These are phyloP conservation scores for Lagenidium giganteum DNA, from an alignment of 352 stramenopile species.

Conservation along the genomic window DNA sequence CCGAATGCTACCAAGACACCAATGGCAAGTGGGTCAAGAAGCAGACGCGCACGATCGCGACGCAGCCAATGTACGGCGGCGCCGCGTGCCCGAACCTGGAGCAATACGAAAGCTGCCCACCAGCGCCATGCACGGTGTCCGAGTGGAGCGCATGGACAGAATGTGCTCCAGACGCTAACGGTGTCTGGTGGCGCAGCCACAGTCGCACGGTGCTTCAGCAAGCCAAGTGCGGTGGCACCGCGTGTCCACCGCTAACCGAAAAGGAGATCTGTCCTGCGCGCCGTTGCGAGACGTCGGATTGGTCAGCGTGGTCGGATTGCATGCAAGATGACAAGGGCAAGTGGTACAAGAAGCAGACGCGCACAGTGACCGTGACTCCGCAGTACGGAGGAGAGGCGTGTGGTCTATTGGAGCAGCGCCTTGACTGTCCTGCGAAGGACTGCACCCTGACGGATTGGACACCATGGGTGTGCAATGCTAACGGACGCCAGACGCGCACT, in stretches of 20 bases:
- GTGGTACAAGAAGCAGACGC: conserved; percentile 21
- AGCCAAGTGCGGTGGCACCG: conserved; percentile 4
- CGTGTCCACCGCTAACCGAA: conserved; percentile 22
- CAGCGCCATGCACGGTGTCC: too few species aligned
- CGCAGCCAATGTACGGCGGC: conserved; percentile 8
- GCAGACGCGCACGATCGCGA: conserved; percentile 8
- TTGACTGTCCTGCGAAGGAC: conserved; percentile 30
- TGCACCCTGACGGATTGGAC: conserved; percentile 55
- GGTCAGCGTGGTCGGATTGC: conserved; percentile 36
- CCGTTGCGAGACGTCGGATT: conserved; percentile 39
- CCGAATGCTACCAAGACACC: too few species aligned
- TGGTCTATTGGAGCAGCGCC: conserved; percentile 24
- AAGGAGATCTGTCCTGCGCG: conserved; percentile 27
- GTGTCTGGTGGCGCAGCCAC: too few species aligned
- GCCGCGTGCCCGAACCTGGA: conserved; percentile 4
- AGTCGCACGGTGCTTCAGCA: conserved; percentile 13
- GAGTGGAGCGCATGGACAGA: conserved; percentile 41
- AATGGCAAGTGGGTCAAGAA: conserved; percentile 48
- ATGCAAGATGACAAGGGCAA: conserved; percentile 21
- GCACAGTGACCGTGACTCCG: conserved; percentile 28
- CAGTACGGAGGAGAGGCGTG: conserved; percentile 32
- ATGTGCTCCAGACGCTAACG: too few species aligned
- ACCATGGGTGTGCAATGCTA: too few species aligned
- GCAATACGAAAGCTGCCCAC: too few species aligned
- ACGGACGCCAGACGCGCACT: too few species aligned